Conservation (phyloP, 106 monocot species). For the Dendrobium catenatum region DNA sequence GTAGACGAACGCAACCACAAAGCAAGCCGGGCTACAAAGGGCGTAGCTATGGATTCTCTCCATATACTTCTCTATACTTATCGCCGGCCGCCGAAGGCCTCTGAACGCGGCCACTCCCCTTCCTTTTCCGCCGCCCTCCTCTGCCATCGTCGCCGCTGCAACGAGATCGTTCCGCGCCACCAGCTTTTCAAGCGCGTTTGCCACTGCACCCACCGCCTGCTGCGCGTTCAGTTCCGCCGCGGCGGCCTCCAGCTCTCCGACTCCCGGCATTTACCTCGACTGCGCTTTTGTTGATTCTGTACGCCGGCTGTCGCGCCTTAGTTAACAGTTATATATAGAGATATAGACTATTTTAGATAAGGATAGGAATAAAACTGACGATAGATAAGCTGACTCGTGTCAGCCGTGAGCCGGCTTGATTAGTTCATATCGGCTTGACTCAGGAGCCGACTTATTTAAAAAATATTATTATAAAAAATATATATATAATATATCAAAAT, state of each 20-base stretch:
- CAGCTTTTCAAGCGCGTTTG: constrained; percentile 31
- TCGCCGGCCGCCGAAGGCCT: constrained; percentile 46
- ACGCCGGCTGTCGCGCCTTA: too few relatives aligned
- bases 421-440: too few relatives aligned
- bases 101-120: constrained; percentile 43
- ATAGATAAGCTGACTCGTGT: too few relatives aligned
- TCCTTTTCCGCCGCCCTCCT: background rate
- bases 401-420: too few relatives aligned
- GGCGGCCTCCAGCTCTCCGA: background rate
- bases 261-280: background rate
- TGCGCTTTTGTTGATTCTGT: too few relatives aligned
- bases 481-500: too few relatives aligned
- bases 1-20: constrained; percentile 69
- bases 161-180: constrained; percentile 32
- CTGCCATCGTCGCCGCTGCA: background rate
- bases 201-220: constrained; percentile 21
- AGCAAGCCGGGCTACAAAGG: constrained; percentile 63
- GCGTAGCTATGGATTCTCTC: constrained; percentile 76
- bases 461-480: too few relatives aligned
- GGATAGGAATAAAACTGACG: too few relatives aligned
- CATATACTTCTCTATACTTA: constrained; percentile 65
- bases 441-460: too few relatives aligned
- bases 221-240: background rate
- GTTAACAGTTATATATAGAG: too few relatives aligned
- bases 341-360: too few relatives aligned